Base-by-base conservation (phyloP, 805 yeast species). In the Metschnikowia colocasiae region DNA sequence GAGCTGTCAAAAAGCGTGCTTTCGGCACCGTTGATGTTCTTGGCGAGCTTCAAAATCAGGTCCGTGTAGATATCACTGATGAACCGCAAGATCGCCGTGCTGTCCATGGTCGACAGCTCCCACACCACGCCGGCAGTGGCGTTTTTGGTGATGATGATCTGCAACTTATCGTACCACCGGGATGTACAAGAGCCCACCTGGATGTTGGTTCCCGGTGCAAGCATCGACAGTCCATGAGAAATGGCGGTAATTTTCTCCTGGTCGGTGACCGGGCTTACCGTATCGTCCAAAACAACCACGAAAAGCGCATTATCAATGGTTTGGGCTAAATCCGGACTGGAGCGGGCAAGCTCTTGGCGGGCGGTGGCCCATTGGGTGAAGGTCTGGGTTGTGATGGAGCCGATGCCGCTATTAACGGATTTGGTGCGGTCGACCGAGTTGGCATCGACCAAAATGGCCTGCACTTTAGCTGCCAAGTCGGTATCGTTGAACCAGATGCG, bases 61-160 rank as follows among this genome's bases (percentile, higher is more conserved):
- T 80, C 84, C 1, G 84, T 78, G 57, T 78, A 80, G 40, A 80
- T 74, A 55, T 80, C 84, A 59, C 80, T 69, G 48, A 80, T 73
- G 53, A 78, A 80, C 40, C 84, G 61, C 48, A 80, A 63, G 34
- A 79, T 81, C 1, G 82, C 76, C 3, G 83, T 80, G 42, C 79
- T 74, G 59, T 80, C 84, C 76, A 78, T 78, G 19, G 78, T 71
- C 2, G 80, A 69, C 10, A 79, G 74, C 52, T 81, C 83, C 78
- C 82, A 80, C 18, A 78, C 79, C 42, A 80, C 70, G 3, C 83
- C 84, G 1, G 82, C 82, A 19, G 78, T 80, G 0, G 83, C 74
- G 59, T 80, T 80, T 34, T 69, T 65, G 3, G 83, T 76, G 8
- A 80, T 74, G 15, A 80, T 68, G 42, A 80, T 59, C 56, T 79